These are phyloP conservation scores for Cicer arietinum DNA, from an alignment of 306 rosid species.

Conservation along the genomic window DNA sequence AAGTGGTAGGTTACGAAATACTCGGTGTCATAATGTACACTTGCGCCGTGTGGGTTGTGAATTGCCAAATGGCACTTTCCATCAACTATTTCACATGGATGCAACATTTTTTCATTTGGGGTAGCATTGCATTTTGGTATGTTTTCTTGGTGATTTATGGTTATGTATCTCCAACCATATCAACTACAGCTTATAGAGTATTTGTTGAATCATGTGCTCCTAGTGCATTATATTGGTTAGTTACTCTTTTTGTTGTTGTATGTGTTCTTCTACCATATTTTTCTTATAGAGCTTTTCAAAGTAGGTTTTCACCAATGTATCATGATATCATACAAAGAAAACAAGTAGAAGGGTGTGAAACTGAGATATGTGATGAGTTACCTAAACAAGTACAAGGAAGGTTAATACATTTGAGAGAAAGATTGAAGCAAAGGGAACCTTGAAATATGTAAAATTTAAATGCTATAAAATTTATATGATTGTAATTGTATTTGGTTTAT, in stretches of 20 bases:
- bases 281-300: conserved; percentile 73
- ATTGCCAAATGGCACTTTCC: conserved; percentile 89
- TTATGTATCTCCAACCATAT: conserved; percentile 58
- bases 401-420: conserved; percentile 52
- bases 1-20: conserved; percentile 65
- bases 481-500: conserved; percentile 46
- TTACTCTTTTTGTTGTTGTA: conserved; percentile 66
- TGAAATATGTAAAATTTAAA: conserved; percentile 38
- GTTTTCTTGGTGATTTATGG: conserved; percentile 72
- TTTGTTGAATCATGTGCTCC: conserved; percentile 80
- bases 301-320: conserved; percentile 76
- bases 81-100: conserved; percentile 95
- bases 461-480: conserved; percentile 18
- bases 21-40: conserved; percentile 82
- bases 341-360: conserved; percentile 47
- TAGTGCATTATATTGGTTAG: conserved; percentile 71
- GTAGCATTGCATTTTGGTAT: conserved; percentile 82
- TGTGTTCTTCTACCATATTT: conserved; percentile 75
- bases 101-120: conserved; percentile 90
- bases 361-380: conserved; percentile 50
- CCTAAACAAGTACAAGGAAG: conserved; percentile 52
- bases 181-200: conserved; percentile 82
- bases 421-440: conserved; percentile 58
- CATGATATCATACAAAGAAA: conserved; percentile 77
- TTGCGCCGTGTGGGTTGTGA: conserved; percentile 82